Conservation (phyloP, 495 filamentous ascomycete species). For the Lasiosphaeriaceae sp. region DNA sequence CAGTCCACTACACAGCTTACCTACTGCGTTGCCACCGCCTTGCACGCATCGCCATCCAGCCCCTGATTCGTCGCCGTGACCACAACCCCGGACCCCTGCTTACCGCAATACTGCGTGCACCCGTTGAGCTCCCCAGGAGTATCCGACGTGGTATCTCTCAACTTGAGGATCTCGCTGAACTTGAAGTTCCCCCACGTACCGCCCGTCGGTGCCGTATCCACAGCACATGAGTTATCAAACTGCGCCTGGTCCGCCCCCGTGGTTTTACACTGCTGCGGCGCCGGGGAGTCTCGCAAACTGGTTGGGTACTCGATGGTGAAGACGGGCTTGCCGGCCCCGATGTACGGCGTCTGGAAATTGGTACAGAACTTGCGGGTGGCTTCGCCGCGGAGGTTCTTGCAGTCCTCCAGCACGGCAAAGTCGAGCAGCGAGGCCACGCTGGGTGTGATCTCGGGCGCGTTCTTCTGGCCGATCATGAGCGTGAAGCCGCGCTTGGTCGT, state of each 20-base stretch:
- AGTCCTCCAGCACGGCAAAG: constrained; percentile 71
- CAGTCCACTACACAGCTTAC: too few relatives aligned
- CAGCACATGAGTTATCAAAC: constrained; percentile 11
- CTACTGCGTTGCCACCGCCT: neutral
- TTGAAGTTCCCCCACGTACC: constrained; percentile 11
- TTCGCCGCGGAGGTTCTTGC: constrained; percentile 51
- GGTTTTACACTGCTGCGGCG: constrained; percentile 25
- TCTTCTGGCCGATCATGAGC: constrained; percentile 60
- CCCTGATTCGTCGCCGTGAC: constrained; percentile 1
- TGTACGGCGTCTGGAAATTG: constrained; percentile 53
- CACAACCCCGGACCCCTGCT: constrained; percentile 2
- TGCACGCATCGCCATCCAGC: constrained; percentile 1
- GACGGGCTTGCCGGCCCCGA: constrained; percentile 57
- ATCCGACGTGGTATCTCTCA: constrained; percentile 19
- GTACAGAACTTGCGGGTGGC: constrained; percentile 35
- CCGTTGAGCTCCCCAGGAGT: constrained; percentile 52
- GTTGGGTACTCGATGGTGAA: constrained; percentile 69
- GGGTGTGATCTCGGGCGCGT: constrained; percentile 54
- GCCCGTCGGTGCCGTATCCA: neutral
- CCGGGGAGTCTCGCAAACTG: neutral
- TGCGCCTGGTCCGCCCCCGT: constrained; percentile 25
- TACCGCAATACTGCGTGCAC: constrained; percentile 51
- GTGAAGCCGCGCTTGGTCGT: constrained; percentile 44
- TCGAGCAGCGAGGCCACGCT: constrained; percentile 52
- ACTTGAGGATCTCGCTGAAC: constrained; percentile 63